Conservation (phyloP, 140 eudicot species). For the Erigeron philadelphicus region DNA sequence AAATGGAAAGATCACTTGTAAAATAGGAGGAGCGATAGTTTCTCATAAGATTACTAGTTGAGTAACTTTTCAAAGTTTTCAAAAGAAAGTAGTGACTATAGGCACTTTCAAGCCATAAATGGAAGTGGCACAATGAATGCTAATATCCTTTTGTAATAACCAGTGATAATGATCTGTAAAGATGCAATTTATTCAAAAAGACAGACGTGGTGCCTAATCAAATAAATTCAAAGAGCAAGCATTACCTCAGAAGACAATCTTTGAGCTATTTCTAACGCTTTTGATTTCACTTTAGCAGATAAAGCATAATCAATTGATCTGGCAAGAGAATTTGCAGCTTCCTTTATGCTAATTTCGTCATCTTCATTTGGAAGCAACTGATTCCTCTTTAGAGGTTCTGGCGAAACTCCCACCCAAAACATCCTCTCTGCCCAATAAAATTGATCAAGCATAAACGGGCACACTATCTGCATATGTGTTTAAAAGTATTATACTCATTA, state of each 20-base stretch:
- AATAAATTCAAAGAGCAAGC: neutral
- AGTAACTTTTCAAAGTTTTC: neutral
- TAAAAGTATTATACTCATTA: neutral
- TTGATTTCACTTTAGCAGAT: conserved; percentile 52
- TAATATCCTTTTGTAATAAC: neutral
- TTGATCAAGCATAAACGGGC: conserved; percentile 90
- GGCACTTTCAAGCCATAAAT: too few species aligned
- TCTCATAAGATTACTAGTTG: neutral
- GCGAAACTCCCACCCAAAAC: conserved; percentile 95
- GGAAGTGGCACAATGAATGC: neutral
- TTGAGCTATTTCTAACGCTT: conserved; percentile 49
- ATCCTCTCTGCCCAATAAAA: conserved; percentile 98
- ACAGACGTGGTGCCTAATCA: neutral
- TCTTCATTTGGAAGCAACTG: conserved; percentile 60
- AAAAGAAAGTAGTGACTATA: too few species aligned
- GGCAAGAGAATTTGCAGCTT: conserved; percentile 51
- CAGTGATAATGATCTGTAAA: neutral
- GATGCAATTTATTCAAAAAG: neutral
- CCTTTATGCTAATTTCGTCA: conserved; percentile 41
- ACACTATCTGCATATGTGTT: conserved; percentile 49
- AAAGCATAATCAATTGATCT: conserved; percentile 54
- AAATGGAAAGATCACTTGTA: neutral
- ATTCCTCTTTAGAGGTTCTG: conserved; percentile 66
- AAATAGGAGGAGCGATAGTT: neutral
- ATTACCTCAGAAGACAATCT: conserved; percentile 70